Evolutionary conservation across 371 early-diverging fungal genomes (phyloP).

Genomic region (Mortierella sp.): DNA sequence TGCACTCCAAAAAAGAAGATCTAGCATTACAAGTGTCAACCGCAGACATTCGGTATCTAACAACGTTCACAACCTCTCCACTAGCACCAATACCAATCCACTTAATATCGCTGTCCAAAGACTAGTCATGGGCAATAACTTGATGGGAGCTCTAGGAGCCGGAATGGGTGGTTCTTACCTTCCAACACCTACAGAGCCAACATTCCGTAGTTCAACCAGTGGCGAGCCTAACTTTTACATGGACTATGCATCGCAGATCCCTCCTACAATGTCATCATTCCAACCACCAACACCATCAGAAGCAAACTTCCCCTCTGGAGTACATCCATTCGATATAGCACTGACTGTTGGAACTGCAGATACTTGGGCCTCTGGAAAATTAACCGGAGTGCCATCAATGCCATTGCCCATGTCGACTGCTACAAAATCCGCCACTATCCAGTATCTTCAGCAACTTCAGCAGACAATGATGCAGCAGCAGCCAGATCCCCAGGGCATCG

Average conservation of each 20-base stretch:
- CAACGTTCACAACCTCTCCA: constrained; percentile 2
- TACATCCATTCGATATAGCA: constrained; percentile 32
- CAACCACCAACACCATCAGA: constrained; percentile 19
- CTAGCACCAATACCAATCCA: not conserved
- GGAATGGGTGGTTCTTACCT: constrained; percentile 14
- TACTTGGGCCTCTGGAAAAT: constrained; percentile 2
- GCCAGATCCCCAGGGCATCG: not conserved
- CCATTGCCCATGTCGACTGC: constrained; percentile 22
- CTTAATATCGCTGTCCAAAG: constrained; percentile 7
- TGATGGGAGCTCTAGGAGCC: not conserved
- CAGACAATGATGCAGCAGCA: constrained; percentile 31
- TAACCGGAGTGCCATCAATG: constrained; percentile 8
- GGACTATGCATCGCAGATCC: constrained; percentile 9
- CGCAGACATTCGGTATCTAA: constrained; percentile 34
- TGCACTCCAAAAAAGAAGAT: constrained; percentile 6
- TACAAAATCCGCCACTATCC: constrained; percentile 30
- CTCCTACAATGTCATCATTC: constrained; percentile 1
- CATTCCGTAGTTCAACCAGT: constrained; percentile 4
- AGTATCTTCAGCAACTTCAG: constrained; percentile 43
- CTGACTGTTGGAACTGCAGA: not conserved
- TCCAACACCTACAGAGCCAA: constrained; percentile 34
- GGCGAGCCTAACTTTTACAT: not conserved
- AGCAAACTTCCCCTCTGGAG: constrained; percentile 13
- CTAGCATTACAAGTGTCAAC: constrained; percentile 10
- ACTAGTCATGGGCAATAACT: constrained; percentile 7